These are phyloP conservation scores for Penicillium sp. DNA, from an alignment of 2,329 filamentous ascomycete genomes.

Conservation along the genomic window DNA sequence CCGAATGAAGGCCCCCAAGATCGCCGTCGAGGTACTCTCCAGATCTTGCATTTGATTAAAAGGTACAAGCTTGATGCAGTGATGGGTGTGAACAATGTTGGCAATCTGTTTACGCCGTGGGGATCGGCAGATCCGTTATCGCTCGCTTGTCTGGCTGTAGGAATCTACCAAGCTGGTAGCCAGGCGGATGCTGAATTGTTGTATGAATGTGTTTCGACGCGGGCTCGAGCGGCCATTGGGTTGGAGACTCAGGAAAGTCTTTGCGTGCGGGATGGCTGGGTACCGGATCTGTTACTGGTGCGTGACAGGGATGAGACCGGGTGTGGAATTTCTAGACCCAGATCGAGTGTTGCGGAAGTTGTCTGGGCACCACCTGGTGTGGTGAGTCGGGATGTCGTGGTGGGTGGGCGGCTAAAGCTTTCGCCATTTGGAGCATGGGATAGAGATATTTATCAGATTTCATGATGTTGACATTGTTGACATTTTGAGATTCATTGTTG, in stretches of 20 bases:
- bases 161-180: constrained; percentile 68
- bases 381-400: constrained; percentile 30
- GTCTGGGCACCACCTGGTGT: constrained; percentile 41
- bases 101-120: constrained; percentile 73
- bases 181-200: constrained; percentile 60
- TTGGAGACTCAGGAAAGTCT: constrained; percentile 13
- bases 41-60: constrained; percentile 62
- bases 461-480: not conserved
- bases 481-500: not conserved
- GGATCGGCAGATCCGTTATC: constrained; percentile 67
- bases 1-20: constrained; percentile 25
- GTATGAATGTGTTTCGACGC: constrained; percentile 55
- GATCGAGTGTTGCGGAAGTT: constrained; percentile 37
- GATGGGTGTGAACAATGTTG: constrained; percentile 71
- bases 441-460: not conserved
- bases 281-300: constrained; percentile 27
- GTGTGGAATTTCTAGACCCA: constrained; percentile 27
- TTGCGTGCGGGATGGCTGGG: constrained; percentile 10
- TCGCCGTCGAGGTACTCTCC: constrained; percentile 61
- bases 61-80: constrained; percentile 60
- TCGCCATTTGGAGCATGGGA: not conserved
- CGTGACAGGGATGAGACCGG: constrained; percentile 35
- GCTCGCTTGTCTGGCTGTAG: constrained; percentile 64
- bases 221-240: constrained; percentile 43
- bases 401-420: constrained; percentile 21